These are phyloP conservation scores for Dictyostelium capitatum DNA, from an alignment of 78 protist genomes.

Conservation along the genomic window DNA sequence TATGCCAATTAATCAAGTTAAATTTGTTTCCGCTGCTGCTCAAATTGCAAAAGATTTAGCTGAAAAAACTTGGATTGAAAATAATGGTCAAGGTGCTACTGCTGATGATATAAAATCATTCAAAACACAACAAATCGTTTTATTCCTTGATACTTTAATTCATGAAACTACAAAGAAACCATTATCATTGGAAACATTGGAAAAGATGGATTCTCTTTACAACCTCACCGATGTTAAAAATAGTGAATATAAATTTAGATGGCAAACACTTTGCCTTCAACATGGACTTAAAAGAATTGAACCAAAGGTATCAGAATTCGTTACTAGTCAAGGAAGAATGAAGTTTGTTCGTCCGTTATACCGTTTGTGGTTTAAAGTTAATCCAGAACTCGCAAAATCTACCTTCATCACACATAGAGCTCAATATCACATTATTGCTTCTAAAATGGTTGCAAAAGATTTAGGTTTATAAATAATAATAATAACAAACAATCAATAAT, in stretches of 20 bases:
- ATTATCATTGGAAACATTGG: slow-evolving; percentile 9
- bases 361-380: slow-evolving; percentile 66
- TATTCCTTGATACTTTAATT: slow-evolving; percentile 54
- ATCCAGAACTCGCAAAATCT: slow-evolving; percentile 49
- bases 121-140: slow-evolving; percentile 64
- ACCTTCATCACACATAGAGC: slow-evolving; percentile 61
- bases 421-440: slow-evolving; percentile 83
- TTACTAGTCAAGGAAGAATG: slow-evolving; percentile 89
- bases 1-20: slow-evolving; percentile 67
- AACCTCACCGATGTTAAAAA: slow-evolving; percentile 33
- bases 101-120: slow-evolving; percentile 14
- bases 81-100: slow-evolving; percentile 3
- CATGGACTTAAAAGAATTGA: slow-evolving; percentile 26
- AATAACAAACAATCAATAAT: too few relatives aligned
- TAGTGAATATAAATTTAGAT: slow-evolving; percentile 77
- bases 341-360: slow-evolving; percentile 90
- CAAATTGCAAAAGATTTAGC: slow-evolving; percentile 27
- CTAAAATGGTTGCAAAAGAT: slow-evolving; percentile 91
- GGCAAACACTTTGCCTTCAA: slow-evolving; percentile 52
- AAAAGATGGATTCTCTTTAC: slow-evolving; percentile 59
- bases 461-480: slow-evolving; percentile 50
- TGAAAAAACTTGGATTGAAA: slow-evolving; percentile 31
- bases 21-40: not conserved
- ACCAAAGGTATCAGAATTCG: slow-evolving; percentile 57
- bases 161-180: not conserved